Base-by-base conservation (phyloP, 768 basidiomycete genomes). In the Phylloporus sp. region DNA sequence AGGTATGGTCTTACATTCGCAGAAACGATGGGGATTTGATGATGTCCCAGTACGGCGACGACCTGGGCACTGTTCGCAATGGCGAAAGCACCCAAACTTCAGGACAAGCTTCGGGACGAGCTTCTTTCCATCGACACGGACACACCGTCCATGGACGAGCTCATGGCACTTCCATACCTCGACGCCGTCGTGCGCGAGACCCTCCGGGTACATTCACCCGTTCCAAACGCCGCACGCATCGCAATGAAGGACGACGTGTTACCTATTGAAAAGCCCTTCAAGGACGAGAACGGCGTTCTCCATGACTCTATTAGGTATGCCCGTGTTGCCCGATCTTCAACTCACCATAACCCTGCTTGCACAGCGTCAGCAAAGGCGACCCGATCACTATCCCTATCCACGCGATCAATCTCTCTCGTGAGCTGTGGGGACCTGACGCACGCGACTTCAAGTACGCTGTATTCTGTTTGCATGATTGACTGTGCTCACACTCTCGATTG, bases 141-240 rank as follows among this genome's bases (percentile, higher is more conserved):
- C 16, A 77, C 68, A 0, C 85, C 86, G 1, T 76, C 76, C 1
- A 87, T 88, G 81, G 87, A 90, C 27, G 76, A 84, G 41, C 75
- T 91, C 2, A 78, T 79, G 50, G 71, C 76, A 2, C 71, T 91
- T 5, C 78, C 84, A 0, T 88, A 86, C 60, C 80, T 91, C 7
- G 88, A 88, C 57, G 73, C 71, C n/a, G 77, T 86, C 15, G 76
- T 85, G 2, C 76, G 80, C 10, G 85, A 86, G 68, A 79, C 76
- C 0, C 65, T 86, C 48, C 77, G 85, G 0, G 42, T 83, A 2
- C 48, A 59, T 27, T 52, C 82, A 0, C 82, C 83, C 1, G 75
- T 85, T 3, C 68, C 76, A 4, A 60, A 54, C 16, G 74, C 75
- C 0, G 46, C 71, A 12, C 69, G 82, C 4, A 63, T 75, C 4